Conservation (phyloP, 768 basidiomycete genomes). For the Royoungia palumana region DNA sequence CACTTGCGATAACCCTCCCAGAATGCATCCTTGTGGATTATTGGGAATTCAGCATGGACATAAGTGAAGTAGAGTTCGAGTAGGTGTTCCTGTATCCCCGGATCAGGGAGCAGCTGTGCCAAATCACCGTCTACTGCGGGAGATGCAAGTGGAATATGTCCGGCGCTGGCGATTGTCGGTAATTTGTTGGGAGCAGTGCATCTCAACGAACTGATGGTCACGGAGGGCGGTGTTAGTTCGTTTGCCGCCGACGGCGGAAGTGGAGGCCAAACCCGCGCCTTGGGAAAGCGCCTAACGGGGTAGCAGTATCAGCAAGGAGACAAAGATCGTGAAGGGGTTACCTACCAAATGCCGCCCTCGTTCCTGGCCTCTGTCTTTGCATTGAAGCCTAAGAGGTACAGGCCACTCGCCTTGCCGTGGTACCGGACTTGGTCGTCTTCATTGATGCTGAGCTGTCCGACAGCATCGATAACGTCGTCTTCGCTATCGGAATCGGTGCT, state of each 20-base stretch:
- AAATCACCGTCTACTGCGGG: conserved; percentile 36
- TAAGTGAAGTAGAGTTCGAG: conserved; percentile 76
- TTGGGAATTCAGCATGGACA: conserved; percentile 76
- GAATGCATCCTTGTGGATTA: conserved; percentile 71
- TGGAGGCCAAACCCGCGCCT: conserved; percentile 87
- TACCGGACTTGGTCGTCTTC: conserved; percentile 84
- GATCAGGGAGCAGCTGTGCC: conserved; percentile 50
- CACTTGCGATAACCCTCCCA: conserved; percentile 53
- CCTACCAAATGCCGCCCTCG: conserved; percentile 73
- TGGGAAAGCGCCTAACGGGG: conserved; percentile 68
- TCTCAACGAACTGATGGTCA: conserved; percentile 2
- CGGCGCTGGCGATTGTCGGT: conserved; percentile 2
- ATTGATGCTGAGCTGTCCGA: conserved; percentile 84
- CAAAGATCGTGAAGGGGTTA: neutral
- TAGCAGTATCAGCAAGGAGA: conserved; percentile 15
- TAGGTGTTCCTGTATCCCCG: conserved; percentile 60
- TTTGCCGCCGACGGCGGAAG: conserved; percentile 31
- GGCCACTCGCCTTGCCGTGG: conserved; percentile 81
- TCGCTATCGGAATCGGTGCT: conserved; percentile 38
- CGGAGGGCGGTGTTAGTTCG: conserved; percentile 16
- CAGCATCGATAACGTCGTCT: conserved; percentile 58
- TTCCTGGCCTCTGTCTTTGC: conserved; percentile 62
- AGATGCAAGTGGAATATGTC: conserved; percentile 20
- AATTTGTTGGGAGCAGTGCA: conserved; percentile 4
- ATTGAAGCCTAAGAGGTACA: conserved; percentile 66